Conservation (phyloP, 179 eudicot genomes). For the Camellia oleifera region DNA sequence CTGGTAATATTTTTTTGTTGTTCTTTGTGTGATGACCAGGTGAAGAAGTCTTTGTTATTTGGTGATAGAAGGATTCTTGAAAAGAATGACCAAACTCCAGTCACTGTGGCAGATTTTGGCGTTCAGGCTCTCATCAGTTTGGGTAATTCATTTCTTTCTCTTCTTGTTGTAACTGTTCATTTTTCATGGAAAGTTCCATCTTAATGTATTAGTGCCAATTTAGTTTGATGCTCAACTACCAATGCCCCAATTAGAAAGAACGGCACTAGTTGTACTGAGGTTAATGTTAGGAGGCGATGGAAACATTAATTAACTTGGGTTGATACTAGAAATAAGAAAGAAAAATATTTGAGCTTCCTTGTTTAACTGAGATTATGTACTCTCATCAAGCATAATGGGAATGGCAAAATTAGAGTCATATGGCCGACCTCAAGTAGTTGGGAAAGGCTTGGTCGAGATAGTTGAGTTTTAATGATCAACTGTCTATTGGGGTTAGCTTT, state of each 20-base stretch:
- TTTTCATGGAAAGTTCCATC: not conserved
- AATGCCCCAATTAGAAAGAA: not conserved
- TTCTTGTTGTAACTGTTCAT: not conserved
- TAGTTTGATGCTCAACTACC: not conserved
- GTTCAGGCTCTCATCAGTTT: slow-evolving; percentile 89
- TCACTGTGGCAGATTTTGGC: slow-evolving; percentile 91
- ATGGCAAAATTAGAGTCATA: not conserved
- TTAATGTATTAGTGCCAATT: not conserved
- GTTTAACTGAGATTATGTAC: slow-evolving; percentile 3
- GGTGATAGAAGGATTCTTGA: slow-evolving; percentile 53
- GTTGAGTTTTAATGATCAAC: not conserved
- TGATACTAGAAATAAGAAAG: not conserved
- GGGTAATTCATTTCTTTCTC: slow-evolving; percentile 38
- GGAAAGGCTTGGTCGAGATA: not conserved
- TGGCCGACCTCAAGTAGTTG: not conserved
- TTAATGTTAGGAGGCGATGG: not conserved
- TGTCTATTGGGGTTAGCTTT: not conserved
- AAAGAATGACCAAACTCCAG: slow-evolving; percentile 80
- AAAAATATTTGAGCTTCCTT: not conserved
- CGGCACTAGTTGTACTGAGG: not conserved
- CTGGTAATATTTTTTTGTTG: not conserved
- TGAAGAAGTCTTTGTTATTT: slow-evolving; percentile 55
- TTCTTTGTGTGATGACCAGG: slow-evolving; percentile 38
- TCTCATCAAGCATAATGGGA: too few species aligned
- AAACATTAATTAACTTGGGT: not conserved